phyloP scores from a whole-genome alignment of 1,284 basidiomycete genomes.

The Porphyrellus sp. region DNA sequence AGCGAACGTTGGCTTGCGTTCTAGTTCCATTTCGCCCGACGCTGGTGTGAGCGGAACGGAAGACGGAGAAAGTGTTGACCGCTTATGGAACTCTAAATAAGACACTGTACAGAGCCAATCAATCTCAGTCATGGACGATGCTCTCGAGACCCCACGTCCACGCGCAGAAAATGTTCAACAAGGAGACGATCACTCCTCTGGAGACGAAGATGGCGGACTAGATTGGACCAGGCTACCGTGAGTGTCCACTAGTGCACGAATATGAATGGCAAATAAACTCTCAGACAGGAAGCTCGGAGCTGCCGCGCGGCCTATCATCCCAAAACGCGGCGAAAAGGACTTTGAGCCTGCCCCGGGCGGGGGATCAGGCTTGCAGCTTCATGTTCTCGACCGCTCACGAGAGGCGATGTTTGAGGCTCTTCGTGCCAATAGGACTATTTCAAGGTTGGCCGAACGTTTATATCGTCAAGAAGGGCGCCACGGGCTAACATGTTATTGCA shows the following conservation, averaged over 20 bases:
- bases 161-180: constrained; percentile 20
- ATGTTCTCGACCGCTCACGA: constrained; percentile 67
- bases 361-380: constrained; percentile 77
- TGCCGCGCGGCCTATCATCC: constrained; percentile 57
- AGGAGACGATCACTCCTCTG: constrained; percentile 40
- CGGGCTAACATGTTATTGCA: constrained; percentile 32
- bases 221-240: constrained; percentile 59
- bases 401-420: constrained; percentile 85
- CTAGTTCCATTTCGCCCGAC: constrained; percentile 24
- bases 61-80: constrained; percentile 1
- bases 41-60: constrained; percentile 12
- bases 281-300: constrained; percentile 23
- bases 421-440: constrained; percentile 66
- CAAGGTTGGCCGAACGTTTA: constrained; percentile 49
- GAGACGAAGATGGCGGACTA: constrained; percentile 54
- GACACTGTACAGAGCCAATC: not conserved
- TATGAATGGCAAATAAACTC: constrained; percentile 1
- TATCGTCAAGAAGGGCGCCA: not conserved
- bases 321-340: constrained; percentile 93
- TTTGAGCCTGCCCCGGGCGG: constrained; percentile 82
- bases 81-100: constrained; percentile 11
- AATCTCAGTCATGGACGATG: constrained; percentile 45
- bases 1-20: constrained; percentile 34
- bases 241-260: constrained; percentile 2
- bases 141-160: constrained; percentile 42